A percentile compares a stretch with the other conserved stretches of the same genome.
These are phyloP conservation scores for Colletotrichum liriopes DNA, from an alignment of 2,329 filamentous ascomycete genomes.

Conservation along the genomic window DNA sequence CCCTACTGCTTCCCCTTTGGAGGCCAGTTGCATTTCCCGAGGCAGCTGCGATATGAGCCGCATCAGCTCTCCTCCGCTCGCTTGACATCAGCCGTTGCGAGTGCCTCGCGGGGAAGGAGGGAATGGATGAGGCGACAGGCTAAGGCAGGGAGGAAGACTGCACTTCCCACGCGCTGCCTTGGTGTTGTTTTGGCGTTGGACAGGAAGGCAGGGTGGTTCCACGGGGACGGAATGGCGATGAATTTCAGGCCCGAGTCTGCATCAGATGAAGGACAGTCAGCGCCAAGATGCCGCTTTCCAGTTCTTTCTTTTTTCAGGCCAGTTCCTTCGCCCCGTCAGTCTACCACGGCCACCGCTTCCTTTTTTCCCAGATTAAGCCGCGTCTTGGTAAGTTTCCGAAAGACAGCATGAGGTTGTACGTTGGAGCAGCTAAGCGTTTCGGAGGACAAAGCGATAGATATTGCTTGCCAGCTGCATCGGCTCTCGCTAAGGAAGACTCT, in stretches of 20 bases:
- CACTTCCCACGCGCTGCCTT: background rate
- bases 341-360: background rate
- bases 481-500: background rate
- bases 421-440: background rate
- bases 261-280: background rate
- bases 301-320: background rate
- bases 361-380: background rate
- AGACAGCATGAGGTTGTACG: background rate
- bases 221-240: background rate
- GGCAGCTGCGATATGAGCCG: constrained; percentile 12
- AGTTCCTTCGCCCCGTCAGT: background rate
- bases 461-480: background rate
- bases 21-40: background rate
- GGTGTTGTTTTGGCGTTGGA: background rate
- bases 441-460: background rate
- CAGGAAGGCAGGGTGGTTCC: background rate
- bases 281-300: background rate
- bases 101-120: background rate
- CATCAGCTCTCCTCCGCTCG: background rate
- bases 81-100: background rate
- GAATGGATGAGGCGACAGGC: background rate
- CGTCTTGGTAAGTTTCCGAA: background rate
- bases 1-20: background rate
- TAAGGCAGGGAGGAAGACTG: background rate
- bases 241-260: background rate